phyloP scores from a whole-genome alignment of 345 rosid genomes.

The Moricandia arvensis region DNA sequence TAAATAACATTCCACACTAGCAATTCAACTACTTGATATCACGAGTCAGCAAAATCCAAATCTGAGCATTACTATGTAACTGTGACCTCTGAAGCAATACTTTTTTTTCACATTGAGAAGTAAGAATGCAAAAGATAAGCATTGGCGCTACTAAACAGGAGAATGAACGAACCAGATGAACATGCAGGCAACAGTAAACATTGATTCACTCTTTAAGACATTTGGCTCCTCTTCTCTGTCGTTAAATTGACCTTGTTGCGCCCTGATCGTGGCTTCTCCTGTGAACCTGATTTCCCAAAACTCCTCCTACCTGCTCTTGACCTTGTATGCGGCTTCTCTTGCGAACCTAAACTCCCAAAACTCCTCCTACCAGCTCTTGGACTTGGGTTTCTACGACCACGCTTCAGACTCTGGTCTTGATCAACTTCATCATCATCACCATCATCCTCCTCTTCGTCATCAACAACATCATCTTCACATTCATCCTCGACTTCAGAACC shows the following conservation, averaged over 20 bases:
- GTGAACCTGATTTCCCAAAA: conserved; percentile 21
- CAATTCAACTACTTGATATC: background rate
- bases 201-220: conserved; percentile 11
- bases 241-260: conserved; percentile 27
- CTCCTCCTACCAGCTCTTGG: conserved; percentile 27
- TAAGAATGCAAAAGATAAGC: background rate
- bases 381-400: conserved; percentile 30
- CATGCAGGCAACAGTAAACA: conserved; percentile 3
- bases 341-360: conserved; percentile 26
- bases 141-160: background rate
- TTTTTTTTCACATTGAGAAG: background rate
- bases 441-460: conserved; percentile 31
- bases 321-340: conserved; percentile 27
- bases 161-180: conserved; percentile 17
- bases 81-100: background rate
- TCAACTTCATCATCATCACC: conserved; percentile 39
- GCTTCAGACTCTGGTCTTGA: conserved; percentile 15
- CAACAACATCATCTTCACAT: conserved; percentile 22
- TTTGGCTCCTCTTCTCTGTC: conserved; percentile 29
- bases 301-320: conserved; percentile 25
- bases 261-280: conserved; percentile 30
- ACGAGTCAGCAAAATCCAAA: background rate
- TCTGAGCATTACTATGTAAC: background rate
- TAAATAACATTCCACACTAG: background rate
- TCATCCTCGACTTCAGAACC: conserved; percentile 42